These are phyloP conservation scores for Drosera capensis DNA, from an alignment of 148 eudicot genomes.

Conservation along the genomic window DNA sequence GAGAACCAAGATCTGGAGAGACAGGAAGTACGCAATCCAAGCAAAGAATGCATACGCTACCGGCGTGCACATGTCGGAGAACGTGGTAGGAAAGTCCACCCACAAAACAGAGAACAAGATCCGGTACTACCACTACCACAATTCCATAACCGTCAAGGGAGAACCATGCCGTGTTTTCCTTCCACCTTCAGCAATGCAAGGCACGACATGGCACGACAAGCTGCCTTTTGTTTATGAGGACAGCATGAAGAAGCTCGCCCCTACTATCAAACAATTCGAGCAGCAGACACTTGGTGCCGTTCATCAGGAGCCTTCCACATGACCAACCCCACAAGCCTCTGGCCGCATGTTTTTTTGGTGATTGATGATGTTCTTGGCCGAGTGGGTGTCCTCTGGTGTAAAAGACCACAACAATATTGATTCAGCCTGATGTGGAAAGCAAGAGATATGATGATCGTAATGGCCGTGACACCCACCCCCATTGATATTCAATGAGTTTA, in stretches of 20 bases:
- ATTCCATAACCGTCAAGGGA: constrained; percentile 21
- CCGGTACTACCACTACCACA: constrained; percentile 57
- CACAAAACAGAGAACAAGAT: constrained; percentile 33
- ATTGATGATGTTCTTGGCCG: too few relatives aligned
- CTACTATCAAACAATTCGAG: constrained; percentile 40
- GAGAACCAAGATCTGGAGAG: constrained; percentile 29
- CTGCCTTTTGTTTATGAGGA: constrained; percentile 35
- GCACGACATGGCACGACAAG: constrained; percentile 15
- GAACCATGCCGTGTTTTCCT: constrained; percentile 40
- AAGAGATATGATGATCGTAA: too few relatives aligned
- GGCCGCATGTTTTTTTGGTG: background rate
- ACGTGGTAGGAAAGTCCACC: constrained; percentile 26
- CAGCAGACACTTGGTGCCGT: constrained; percentile 24
- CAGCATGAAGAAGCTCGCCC: constrained; percentile 41
- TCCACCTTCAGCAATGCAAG: constrained; percentile 25
- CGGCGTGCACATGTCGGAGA: constrained; percentile 60
- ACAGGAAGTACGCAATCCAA: constrained; percentile 50
- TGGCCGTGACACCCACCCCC: too few relatives aligned
- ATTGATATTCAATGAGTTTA: too few relatives aligned
- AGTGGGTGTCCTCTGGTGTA: too few relatives aligned
- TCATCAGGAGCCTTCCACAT: too few relatives aligned
- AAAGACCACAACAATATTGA: too few relatives aligned
- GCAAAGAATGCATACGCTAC: constrained; percentile 38
- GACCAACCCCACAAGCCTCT: constrained; percentile 9
- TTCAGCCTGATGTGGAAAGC: too few relatives aligned